A percentile compares a stretch with the other conserved stretches of the same genome.
These are phyloP conservation scores for Thalassiosira tumida DNA, from an alignment of 352 stramenopile genomes.

Conservation along the genomic window DNA sequence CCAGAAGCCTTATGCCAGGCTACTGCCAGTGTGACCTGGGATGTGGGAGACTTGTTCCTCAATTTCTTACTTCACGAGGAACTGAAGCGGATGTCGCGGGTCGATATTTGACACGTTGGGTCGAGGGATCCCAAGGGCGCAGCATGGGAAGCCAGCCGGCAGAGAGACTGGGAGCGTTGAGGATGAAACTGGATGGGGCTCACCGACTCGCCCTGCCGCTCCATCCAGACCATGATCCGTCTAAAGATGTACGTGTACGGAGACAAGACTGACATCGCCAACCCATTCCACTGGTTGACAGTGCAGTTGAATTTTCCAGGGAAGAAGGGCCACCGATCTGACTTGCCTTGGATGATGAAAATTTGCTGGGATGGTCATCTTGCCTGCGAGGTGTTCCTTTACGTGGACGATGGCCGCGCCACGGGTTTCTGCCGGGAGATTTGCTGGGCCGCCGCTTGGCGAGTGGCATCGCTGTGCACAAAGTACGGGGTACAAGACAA, in stretches of 20 bases:
- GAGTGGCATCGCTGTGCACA: not conserved
- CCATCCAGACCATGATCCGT: not conserved
- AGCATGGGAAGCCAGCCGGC: not conserved
- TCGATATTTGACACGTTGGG: conserved; percentile 54
- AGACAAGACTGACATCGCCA: not conserved
- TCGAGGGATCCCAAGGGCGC: too few relatives aligned
- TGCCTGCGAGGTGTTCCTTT: conserved; percentile 8
- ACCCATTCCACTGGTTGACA: conserved; percentile 63
- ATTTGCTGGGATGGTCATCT: not conserved
- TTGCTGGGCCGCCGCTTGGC: conserved; percentile 16
- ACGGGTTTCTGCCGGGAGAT: conserved; percentile 24
- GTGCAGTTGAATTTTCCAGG: conserved; percentile 73
- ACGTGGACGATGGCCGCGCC: conserved; percentile 64
- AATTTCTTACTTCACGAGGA: conserved; percentile 43
- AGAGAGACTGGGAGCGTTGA: conserved; percentile 51
- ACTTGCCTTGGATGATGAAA: conserved; percentile 66
- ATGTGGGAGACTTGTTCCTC: conserved; percentile 71
- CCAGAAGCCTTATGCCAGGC: conserved; percentile 21
- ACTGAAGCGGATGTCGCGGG: conserved; percentile 40
- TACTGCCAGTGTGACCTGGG: conserved; percentile 50
- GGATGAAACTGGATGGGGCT: conserved; percentile 65
- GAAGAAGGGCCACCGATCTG: conserved; percentile 41
- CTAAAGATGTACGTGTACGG: not conserved
- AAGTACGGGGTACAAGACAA: conserved; percentile 78
- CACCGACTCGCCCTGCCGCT: conserved; percentile 44